Percentiles rank a stretch among this genome's conserved stretches.
phyloP scores from a whole-genome alignment of 352 stramenopile species.

The Pythium myriotylum region DNA sequence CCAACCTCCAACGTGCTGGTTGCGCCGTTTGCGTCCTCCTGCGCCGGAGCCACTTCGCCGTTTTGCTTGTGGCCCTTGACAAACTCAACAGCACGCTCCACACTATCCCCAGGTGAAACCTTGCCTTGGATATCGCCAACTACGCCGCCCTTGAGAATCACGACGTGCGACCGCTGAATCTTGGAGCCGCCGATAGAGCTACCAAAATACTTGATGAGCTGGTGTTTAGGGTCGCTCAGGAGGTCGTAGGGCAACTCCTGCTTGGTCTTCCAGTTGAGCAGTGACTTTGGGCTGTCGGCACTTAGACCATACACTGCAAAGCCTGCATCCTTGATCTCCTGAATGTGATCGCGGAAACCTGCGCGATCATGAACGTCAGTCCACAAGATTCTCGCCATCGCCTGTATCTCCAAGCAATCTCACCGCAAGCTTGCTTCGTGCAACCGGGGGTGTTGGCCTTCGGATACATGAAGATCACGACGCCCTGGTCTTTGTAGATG shows the following conservation, averaged over 20 bases:
- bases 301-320: constrained; percentile 84
- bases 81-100: constrained; percentile 74
- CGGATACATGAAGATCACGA: constrained; percentile 91
- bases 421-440: constrained; percentile 87
- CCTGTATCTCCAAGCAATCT: background rate
- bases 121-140: constrained; percentile 81
- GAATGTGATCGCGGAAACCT: constrained; percentile 86
- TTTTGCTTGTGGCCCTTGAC: constrained; percentile 52
- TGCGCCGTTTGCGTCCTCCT: constrained; percentile 9
- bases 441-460: constrained; percentile 85
- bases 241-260: constrained; percentile 79
- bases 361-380: background rate
- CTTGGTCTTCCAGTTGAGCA: constrained; percentile 83
- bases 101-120: constrained; percentile 74
- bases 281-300: constrained; percentile 67
- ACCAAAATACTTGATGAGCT: constrained; percentile 88
- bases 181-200: constrained; percentile 78
- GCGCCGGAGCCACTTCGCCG: background rate
- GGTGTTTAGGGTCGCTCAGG: constrained; percentile 77
- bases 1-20: constrained; percentile 41
- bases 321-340: constrained; percentile 78
- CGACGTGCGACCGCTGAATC: constrained; percentile 83
- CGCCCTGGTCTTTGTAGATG: constrained; percentile 73
- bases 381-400: constrained; percentile 1
- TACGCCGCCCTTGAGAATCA: constrained; percentile 78